These are phyloP conservation scores for Gorgonomyces haynaldii DNA, from an alignment of 192 early-diverging fungal species.

Conservation along the genomic window DNA sequence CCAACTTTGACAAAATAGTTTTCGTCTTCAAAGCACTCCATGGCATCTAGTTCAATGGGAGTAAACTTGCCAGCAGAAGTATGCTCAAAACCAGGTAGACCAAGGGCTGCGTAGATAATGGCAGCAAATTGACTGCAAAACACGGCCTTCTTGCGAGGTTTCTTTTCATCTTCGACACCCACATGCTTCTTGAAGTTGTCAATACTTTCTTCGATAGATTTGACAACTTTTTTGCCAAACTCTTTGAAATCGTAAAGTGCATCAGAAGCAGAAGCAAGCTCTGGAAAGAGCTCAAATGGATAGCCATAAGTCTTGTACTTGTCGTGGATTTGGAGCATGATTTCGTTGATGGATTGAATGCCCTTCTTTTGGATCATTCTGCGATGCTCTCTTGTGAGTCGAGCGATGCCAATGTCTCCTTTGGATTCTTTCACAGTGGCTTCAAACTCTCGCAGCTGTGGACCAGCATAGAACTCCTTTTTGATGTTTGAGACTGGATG, in stretches of 20 bases:
- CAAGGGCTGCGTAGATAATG: constrained; percentile 8
- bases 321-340: constrained; percentile 13
- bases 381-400: constrained; percentile 4
- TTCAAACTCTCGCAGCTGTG: constrained; percentile 21
- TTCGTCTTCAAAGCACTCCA: neutral
- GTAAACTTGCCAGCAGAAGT: constrained; percentile 18
- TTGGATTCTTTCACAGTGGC: constrained; percentile 13
- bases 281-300: constrained; percentile 16
- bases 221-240: neutral
- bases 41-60: constrained; percentile 19
- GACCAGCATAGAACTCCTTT: constrained; percentile 17
- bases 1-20: constrained; percentile 1
- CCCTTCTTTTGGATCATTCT: constrained; percentile 4
- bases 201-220: neutral
- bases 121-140: constrained; percentile 25
- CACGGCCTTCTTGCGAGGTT: constrained; percentile 8
- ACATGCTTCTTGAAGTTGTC: neutral
- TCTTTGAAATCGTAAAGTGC: constrained; percentile 10
- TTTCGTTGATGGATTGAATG: constrained; percentile 1
- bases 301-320: constrained; percentile 17
- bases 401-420: constrained; percentile 19
- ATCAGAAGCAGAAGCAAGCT: constrained; percentile 18
- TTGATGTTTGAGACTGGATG: constrained; percentile 7
- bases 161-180: neutral
- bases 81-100: constrained; percentile 12